Evolutionary conservation across 2,329 filamentous ascomycete species (phyloP), one percentile per base, ranked within the genome.

Genomic region (Alternaria sp.): DNA sequence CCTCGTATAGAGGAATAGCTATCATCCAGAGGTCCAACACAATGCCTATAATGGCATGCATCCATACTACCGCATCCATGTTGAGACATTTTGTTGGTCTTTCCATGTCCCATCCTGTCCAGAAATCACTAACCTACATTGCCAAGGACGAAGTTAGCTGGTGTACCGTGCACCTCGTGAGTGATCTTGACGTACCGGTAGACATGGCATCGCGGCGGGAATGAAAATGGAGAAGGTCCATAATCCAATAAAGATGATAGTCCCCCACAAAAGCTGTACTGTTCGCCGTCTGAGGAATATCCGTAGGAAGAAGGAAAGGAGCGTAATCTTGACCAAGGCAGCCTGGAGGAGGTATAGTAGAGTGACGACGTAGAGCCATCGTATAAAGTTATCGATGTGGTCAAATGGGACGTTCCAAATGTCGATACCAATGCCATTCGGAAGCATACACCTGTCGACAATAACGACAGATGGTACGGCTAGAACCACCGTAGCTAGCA

Each of bases 351-450:
- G 70, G 66, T 78, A 78, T 23, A 77, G 68, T 12, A 77, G 64
- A 51, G 76, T 73, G 21, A 72, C 61, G 8, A 69, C 56, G 63
- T 74, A 77, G 15, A 76, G 67, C n/a, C 50, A 64, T 21, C 62
- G 52, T 13, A 77, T 69, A 19, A 87, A 84, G 1, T 69, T 66
- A 12, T 79, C 83, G 46, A 87, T 79, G 13, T 79, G 66, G 0
- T 76, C 69, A 0, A 76, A 70, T 0, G 75, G 62, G 1, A 87
- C 63, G 0, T 83, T 83, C 85, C 85, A 87, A 23, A 86, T 76
- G 57, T 87, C 85, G 12, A 71, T 77, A 3, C 85, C 84, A 4
- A 86, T 71, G 0, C 85, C 85, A 36, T 57, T 60, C 3, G 62
- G 65, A 17, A 67, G 30, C 7, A 57, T 36, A 3, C 59, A 54